phyloP scores from a whole-genome alignment of 1,284 basidiomycete genomes.

The Ceratorhiza oryzae-sativae region DNA sequence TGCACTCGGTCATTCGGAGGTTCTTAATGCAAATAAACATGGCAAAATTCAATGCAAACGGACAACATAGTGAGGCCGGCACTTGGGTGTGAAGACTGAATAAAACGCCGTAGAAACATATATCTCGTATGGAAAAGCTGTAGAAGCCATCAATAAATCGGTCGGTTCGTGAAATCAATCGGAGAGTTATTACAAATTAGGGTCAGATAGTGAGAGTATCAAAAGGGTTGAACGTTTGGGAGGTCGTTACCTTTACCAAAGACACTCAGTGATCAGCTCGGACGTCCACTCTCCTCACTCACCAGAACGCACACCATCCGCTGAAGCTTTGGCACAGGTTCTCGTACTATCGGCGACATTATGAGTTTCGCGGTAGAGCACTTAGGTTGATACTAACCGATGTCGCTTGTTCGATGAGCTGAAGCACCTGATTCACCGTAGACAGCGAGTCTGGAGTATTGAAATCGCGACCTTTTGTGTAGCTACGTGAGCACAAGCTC shows the following conservation, averaged over 20 bases:
- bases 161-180: not conserved
- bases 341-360: not conserved
- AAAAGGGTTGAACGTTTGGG: not conserved
- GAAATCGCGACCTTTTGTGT: not conserved
- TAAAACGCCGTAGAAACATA: too few species aligned
- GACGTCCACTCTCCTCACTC: not conserved
- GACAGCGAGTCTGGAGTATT: slow-evolving; percentile 7
- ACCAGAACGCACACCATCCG: slow-evolving; percentile 29
- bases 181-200: slow-evolving; percentile 5
- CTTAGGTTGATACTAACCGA: not conserved
- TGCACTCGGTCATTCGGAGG: too few species aligned
- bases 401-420: slow-evolving; percentile 20
- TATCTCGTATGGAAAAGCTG: not conserved
- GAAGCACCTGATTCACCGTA: not conserved
- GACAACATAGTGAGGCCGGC: slow-evolving; percentile 6
- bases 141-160: not conserved
- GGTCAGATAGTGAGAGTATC: not conserved
- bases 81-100: not conserved
- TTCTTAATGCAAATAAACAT: too few species aligned
- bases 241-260: not conserved
- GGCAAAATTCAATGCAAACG: too few species aligned
- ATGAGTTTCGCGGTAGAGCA: not conserved
- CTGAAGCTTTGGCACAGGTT: slow-evolving; percentile 25
- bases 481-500: not conserved
- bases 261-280: not conserved